Evolutionary conservation across 169 alveolate genomes (phyloP).

Genomic region (Plasmodium knowlesi): DNA sequence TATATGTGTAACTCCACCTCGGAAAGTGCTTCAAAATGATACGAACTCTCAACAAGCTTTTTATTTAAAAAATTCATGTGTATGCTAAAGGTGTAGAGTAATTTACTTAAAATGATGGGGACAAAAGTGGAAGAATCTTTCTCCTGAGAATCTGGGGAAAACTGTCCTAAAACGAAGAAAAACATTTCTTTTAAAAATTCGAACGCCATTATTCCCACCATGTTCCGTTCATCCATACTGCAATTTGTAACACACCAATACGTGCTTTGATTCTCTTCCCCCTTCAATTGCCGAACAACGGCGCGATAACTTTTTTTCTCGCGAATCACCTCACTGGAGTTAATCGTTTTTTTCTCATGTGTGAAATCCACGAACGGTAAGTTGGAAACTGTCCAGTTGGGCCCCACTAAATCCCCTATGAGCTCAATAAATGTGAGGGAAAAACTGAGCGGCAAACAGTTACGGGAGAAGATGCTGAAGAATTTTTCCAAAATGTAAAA

Average conservation of each 20-base stretch:
- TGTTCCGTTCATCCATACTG: background rate
- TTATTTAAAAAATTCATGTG: conserved; percentile 11
- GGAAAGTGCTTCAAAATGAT: conserved; percentile 10
- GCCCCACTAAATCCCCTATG: background rate
- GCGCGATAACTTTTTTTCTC: conserved; percentile 1
- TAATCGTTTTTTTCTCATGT: conserved; percentile 5
- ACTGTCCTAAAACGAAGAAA: conserved; percentile 14
- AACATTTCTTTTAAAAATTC: conserved; percentile 19
- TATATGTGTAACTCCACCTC: conserved; percentile 15
- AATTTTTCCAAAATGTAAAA: conserved; percentile 36
- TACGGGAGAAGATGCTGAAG: conserved; percentile 12
- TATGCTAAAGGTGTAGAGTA: conserved; percentile 37
- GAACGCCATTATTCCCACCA: conserved; percentile 5
- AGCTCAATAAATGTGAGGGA: conserved; percentile 13
- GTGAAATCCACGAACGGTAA: background rate
- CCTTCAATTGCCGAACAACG: background rate
- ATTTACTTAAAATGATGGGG: conserved; percentile 37
- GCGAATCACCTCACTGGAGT: background rate
- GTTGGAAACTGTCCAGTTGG: background rate
- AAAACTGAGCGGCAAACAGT: conserved; percentile 21
- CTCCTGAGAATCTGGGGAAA: conserved; percentile 7
- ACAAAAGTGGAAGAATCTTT: background rate
- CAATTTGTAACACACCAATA: background rate
- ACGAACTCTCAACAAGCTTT: background rate
- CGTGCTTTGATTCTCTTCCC: background rate